Evolutionary conservation across 768 basidiomycete species (phyloP).

Genomic region (Trametes cingulata): DNA sequence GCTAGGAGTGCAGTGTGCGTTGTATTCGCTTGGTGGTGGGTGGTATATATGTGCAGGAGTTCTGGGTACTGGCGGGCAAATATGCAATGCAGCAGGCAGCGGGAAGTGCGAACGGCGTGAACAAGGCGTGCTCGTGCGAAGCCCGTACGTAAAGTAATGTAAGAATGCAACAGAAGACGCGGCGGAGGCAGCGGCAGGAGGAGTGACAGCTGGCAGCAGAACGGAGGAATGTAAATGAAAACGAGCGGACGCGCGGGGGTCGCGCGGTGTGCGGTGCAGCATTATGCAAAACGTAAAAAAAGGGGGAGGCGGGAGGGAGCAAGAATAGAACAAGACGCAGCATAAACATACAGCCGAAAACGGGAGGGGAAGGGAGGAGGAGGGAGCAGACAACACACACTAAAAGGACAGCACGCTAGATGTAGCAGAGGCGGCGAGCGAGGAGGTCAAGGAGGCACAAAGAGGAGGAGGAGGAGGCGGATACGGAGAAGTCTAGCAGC

Average conservation of each 20-base stretch:
- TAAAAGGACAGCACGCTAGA: constrained; percentile 6
- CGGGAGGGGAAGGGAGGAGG: background rate
- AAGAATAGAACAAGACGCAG: background rate
- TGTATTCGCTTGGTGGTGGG: background rate
- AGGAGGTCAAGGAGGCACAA: background rate
- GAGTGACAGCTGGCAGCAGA: background rate
- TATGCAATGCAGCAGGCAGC: background rate
- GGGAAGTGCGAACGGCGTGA: background rate
- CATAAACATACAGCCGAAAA: constrained; percentile 11
- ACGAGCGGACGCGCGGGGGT: constrained; percentile 6
- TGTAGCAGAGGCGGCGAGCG: background rate
- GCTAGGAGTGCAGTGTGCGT: background rate
- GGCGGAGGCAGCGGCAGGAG: background rate
- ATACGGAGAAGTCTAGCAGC: constrained; percentile 2
- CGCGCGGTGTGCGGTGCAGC: background rate
- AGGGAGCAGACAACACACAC: background rate
- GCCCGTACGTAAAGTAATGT: background rate
- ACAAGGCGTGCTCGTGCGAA: background rate
- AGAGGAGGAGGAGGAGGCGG: background rate
- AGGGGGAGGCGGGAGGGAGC: background rate
- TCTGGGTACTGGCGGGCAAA: background rate
- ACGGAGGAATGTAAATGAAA: background rate
- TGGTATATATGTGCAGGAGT: background rate
- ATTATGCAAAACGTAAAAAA: background rate
- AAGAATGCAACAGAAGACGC: background rate